Base-by-base conservation (phyloP, 768 basidiomycete species). In the Agaricus sinodeliciosus region DNA sequence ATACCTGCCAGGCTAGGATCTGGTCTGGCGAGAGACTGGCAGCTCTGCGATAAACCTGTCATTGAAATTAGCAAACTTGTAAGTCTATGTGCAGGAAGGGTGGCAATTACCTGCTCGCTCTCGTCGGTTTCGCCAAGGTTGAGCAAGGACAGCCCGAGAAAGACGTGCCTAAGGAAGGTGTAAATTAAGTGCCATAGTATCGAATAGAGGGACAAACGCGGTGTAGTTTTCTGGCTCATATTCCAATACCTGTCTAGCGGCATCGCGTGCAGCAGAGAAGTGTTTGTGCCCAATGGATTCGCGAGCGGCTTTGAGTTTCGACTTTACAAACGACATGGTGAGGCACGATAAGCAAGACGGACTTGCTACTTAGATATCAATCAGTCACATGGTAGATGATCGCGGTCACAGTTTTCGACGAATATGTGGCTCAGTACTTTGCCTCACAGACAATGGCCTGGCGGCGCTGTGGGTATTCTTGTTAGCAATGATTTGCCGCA, bases 221-320 rank as follows among this genome's bases (percentile, higher is more conserved):
- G 87, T 84, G 63, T 95, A 95, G 62, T 92, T 93, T 40, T 81
- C 78, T 1, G 85, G 77, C 52, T 96, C 94, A 57, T 81, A 83
- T 35, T 84, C 82, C 15, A 91, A 69, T 8, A 84, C 82, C 57
- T 82, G 77, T 40, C 71, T 64, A 7, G 85, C 81, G n/a, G 82
- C 78, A 57, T 84, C 78, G 55, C 77, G 80, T 9, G 90, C 93
- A 16, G 68, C 69, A 3, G 71, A 64, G 59, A 80, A 93, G 56
- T 94, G 84, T 63, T 91, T 92, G 64, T 84, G 87, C 11, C 70
- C 72, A 18, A 95, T 69, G 3, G 81, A 76, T 50, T 93, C 90
- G 55, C 87, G 80, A 11, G 90, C 86, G 18, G 76, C 68, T 67
- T 94, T 95, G 59, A 96, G 78, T 65, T 86, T 90, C 35, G 66